Evolutionary conservation across 2,329 filamentous ascomycete species (phyloP).

Genomic region (Emergomyces pasteurianus): DNA sequence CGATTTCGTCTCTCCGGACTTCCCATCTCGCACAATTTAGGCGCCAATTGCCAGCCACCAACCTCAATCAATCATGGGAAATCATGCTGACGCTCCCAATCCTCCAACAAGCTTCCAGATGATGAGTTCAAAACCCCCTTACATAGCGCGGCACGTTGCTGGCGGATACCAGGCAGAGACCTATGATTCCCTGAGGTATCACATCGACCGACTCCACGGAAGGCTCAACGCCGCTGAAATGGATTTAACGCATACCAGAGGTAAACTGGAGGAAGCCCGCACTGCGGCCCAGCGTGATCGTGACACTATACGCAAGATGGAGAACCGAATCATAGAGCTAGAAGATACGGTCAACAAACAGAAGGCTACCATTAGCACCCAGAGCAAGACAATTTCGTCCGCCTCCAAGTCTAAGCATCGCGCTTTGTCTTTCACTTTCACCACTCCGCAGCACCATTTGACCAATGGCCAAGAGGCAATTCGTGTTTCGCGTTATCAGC

Average conservation of each 20-base stretch:
- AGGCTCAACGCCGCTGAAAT: background rate
- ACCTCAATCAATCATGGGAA: background rate
- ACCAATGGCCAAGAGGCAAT: background rate
- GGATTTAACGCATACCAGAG: conserved; percentile 4
- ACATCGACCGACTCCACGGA: background rate
- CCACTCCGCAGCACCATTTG: background rate
- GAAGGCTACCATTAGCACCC: conserved; percentile 16
- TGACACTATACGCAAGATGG: conserved; percentile 4
- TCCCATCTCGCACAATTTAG: background rate
- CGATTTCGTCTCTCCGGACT: background rate
- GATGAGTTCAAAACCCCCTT: background rate
- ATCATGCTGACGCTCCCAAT: background rate
- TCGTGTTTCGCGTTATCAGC: background rate
- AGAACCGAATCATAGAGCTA: conserved; percentile 11
- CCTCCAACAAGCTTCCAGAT: background rate
- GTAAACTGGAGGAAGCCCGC: conserved; percentile 7
- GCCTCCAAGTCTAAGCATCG: conserved; percentile 5
- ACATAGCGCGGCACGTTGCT: background rate
- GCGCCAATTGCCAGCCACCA: background rate
- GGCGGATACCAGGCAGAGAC: background rate
- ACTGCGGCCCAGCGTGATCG: conserved; percentile 5
- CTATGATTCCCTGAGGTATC: background rate
- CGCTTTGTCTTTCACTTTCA: background rate
- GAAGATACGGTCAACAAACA: conserved; percentile 14
- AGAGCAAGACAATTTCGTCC: conserved; percentile 19